Base-by-base conservation (phyloP, 1,139 yeast species). In the Suzukiozyma palmioleophila region DNA sequence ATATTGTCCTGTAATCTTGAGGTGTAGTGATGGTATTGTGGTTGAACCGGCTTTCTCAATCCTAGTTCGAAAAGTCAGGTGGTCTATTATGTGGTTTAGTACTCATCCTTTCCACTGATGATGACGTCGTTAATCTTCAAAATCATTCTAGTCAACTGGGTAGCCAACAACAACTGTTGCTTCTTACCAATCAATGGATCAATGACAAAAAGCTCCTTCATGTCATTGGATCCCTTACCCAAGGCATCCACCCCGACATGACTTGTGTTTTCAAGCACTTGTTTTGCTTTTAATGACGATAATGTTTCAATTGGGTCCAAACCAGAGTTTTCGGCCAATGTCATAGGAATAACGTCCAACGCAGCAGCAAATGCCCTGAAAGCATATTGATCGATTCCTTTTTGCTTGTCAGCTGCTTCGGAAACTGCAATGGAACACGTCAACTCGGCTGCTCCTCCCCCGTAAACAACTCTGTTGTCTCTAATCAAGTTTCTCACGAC, bases 361-460 rank as follows among this genome's bases (percentile, higher is more conserved):
- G 98, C 98, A 47, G 76, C 75, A 7, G 97, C 77, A 62, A 92
- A 94, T 0, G 97, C 96, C 58, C 97, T 81, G 79, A 92, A 89
- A 1, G 97, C 97, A 61, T 92, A 92, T 68, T 92, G 99, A 57
- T 90, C 97, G 50, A 92, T 90, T 43, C 97, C 97, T 54, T 81
- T 82, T 64, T 87, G 95, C 57, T 79, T 81, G 61, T 90, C 97
- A 30, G 97, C 97, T 47, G 86, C 96, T 39, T 84, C 88, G 41
- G 90, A 76, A 14, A 94, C 96, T 9, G 95, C 95, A 50, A 92
- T 67, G 12, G 97, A 89, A 69, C 96, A 85, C 1, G 97, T 75
- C 41, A 92, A 80, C 66, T 94, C 99, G 21, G 97, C 94, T 15
- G 98, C 96, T 52, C 98, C 99, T 51, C 98, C 98, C 48, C 98